Evolutionary conservation across 208 protist species (phyloP).

Genomic region (Wallacemonas sp.): DNA sequence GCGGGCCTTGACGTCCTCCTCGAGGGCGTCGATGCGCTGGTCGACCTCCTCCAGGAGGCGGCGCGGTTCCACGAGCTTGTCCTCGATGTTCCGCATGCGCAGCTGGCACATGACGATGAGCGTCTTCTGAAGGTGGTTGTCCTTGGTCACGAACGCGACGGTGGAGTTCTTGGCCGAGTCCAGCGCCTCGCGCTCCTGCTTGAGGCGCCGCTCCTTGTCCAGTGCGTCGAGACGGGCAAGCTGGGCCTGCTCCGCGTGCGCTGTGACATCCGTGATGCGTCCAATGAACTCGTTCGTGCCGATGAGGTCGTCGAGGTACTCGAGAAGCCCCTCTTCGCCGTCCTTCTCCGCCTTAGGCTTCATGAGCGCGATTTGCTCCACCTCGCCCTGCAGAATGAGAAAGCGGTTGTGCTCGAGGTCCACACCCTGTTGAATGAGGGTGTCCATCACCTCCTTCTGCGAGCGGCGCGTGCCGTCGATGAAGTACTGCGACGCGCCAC

Average conservation of each 20-base stretch:
- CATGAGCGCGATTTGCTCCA: slow-evolving; percentile 99
- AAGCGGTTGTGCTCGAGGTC: slow-evolving; percentile 99
- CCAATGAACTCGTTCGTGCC: slow-evolving; percentile 93
- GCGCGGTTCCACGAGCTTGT: slow-evolving; percentile 76
- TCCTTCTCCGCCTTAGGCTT: slow-evolving; percentile 98
- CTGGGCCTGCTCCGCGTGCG: slow-evolving; percentile 91
- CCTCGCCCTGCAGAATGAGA: slow-evolving; percentile 99
- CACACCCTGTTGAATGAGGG: slow-evolving; percentile 96
- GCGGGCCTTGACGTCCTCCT: slow-evolving; percentile 44
- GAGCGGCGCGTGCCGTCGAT: slow-evolving; percentile 73
- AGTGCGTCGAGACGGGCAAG: slow-evolving; percentile 91
- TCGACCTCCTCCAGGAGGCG: slow-evolving; percentile 72
- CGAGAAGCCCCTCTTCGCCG: slow-evolving; percentile 98
- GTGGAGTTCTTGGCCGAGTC: slow-evolving; percentile 95
- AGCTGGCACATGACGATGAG: slow-evolving; percentile 93
- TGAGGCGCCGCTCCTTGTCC: slow-evolving; percentile 91
- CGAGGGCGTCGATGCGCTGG: slow-evolving; percentile 50
- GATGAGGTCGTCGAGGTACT: slow-evolving; percentile 99
- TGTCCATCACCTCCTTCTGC: slow-evolving; percentile 83
- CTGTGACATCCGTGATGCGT: slow-evolving; percentile 87
- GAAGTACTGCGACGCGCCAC: slow-evolving; percentile 96
- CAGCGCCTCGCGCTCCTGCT: slow-evolving; percentile 94
- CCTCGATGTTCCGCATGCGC: slow-evolving; percentile 67
- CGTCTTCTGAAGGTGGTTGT: slow-evolving; percentile 92
- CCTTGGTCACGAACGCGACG: slow-evolving; percentile 92